A percentile compares a stretch with the other conserved stretches of the same genome.
Evolutionary conservation across 179 eudicot species (phyloP).

Genomic region (Gypsophila paniculata): DNA sequence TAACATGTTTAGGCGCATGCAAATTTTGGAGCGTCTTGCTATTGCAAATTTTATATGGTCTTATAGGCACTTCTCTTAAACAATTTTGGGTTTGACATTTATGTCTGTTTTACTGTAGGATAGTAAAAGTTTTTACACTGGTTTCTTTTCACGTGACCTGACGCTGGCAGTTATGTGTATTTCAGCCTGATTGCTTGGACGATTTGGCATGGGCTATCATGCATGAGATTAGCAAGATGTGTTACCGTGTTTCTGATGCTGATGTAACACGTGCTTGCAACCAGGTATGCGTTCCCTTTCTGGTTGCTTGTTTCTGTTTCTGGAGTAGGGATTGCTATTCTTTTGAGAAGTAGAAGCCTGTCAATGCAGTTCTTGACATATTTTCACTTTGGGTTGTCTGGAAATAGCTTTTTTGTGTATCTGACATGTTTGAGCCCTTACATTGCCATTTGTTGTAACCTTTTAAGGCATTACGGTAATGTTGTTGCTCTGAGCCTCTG

Average conservation of each 20-base stretch:
- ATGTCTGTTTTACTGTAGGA: neutral
- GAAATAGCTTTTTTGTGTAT: conserved; percentile 1
- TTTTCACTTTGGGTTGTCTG: neutral
- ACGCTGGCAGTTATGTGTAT: conserved; percentile 19
- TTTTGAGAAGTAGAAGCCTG: neutral
- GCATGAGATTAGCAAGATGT: conserved; percentile 41
- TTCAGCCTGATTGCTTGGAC: conserved; percentile 53
- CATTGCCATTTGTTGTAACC: neutral
- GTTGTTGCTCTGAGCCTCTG: neutral
- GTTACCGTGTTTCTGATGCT: conserved; percentile 37
- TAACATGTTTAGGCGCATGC: neutral
- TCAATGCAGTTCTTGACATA: neutral
- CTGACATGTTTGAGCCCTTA: neutral
- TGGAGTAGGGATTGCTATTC: neutral
- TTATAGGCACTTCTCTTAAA: neutral
- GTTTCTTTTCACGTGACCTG: neutral
- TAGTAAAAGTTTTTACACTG: neutral
- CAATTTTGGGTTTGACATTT: neutral
- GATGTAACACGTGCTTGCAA: conserved; percentile 51
- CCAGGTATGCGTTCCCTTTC: conserved; percentile 30
- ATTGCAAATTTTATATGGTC: too few relatives aligned
- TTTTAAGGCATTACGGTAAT: neutral
- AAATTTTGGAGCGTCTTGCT: neutral
- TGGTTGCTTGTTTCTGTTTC: neutral
- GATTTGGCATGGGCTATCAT: conserved; percentile 50